Evolutionary conservation across 2,329 filamentous ascomycete genomes (phyloP).

Genomic region (Aspergillus texensis): DNA sequence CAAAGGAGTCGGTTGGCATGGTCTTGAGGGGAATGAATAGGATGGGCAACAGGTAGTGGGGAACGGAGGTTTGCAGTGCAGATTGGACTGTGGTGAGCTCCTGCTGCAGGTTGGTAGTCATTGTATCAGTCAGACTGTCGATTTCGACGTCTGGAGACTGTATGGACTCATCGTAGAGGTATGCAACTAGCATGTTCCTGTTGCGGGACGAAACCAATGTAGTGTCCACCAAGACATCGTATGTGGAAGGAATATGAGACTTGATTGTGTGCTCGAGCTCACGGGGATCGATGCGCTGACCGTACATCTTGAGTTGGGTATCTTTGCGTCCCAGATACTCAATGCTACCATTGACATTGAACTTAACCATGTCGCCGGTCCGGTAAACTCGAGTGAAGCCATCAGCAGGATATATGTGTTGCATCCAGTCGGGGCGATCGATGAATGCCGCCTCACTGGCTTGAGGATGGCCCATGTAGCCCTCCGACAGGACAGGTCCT

Average conservation of each 20-base stretch:
- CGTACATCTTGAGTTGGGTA: conserved; percentile 65
- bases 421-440: conserved; percentile 24
- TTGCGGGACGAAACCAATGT: not conserved
- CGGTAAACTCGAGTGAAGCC: conserved; percentile 20
- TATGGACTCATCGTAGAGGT: not conserved
- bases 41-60: not conserved
- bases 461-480: conserved; percentile 25
- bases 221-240: not conserved
- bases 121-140: not conserved
- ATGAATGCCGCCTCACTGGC: conserved; percentile 26
- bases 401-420: not conserved
- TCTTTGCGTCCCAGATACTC: conserved; percentile 61
- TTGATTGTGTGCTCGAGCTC: conserved; percentile 35
- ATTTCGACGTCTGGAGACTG: not conserved
- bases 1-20: not conserved
- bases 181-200: not conserved
- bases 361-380: conserved; percentile 37
- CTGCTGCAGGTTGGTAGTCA: not conserved
- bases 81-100: not conserved
- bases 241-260: not conserved
- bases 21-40: not conserved
- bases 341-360: conserved; percentile 37
- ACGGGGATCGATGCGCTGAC: conserved; percentile 64
- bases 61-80: not conserved
- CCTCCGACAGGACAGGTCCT: conserved; percentile 28